These are phyloP conservation scores for Bolboschoenus planiculmis DNA, from an alignment of 176 grass and related monocot genomes.

Conservation along the genomic window DNA sequence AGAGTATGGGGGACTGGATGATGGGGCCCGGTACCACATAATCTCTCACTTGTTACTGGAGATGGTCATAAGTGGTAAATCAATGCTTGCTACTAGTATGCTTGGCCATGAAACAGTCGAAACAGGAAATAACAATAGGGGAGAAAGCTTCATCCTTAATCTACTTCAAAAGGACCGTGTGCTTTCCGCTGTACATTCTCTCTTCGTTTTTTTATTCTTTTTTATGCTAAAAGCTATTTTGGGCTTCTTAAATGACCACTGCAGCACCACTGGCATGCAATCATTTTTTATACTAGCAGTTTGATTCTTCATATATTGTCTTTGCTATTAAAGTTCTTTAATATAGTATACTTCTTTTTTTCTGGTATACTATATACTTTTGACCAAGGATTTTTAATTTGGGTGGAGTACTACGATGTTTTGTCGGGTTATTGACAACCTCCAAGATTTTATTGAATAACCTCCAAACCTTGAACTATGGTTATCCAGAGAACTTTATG, in stretches of 20 bases:
- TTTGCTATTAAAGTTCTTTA: not conserved
- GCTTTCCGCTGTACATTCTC: conserved; percentile 48
- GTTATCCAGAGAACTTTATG: not conserved
- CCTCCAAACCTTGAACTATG: not conserved
- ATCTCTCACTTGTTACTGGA: conserved; percentile 88
- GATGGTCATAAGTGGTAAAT: conserved; percentile 77
- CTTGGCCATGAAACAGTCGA: conserved; percentile 51
- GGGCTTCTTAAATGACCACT: not conserved
- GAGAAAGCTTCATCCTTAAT: conserved; percentile 78
- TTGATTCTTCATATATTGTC: not conserved
- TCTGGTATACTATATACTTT: not conserved
- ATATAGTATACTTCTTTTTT: not conserved
- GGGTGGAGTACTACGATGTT: not conserved
- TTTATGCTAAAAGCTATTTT: not conserved
- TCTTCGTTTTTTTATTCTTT: conserved; percentile 25
- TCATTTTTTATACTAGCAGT: too few species aligned
- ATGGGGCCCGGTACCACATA: conserved; percentile 79
- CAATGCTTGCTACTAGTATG: conserved; percentile 72
- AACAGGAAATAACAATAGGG: conserved; percentile 56
- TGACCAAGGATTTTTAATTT: not conserved
- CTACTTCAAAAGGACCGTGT: conserved; percentile 90
- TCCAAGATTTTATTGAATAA: not conserved
- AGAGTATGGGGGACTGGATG: conserved; percentile 65
- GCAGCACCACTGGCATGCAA: not conserved
- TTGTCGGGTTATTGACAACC: not conserved